Conservation (phyloP, 1,284 basidiomycete genomes). For the Ceratobasidium sp. region DNA sequence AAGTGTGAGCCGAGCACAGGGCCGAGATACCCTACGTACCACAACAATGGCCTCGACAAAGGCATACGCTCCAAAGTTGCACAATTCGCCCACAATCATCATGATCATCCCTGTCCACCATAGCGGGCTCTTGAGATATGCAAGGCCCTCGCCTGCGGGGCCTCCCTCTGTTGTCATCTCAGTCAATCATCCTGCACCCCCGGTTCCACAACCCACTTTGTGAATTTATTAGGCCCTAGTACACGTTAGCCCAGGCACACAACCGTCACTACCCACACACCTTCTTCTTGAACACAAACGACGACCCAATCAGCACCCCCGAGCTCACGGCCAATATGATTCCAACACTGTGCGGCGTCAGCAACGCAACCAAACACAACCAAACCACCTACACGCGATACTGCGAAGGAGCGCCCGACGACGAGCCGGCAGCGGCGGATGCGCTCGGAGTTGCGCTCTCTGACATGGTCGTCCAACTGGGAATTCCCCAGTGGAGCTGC, state of each 20-base stretch:
- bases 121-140: slow-evolving; percentile 63
- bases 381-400: slow-evolving; percentile 16
- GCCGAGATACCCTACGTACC: too few species aligned
- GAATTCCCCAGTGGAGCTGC: too few species aligned
- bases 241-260: neutral
- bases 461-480: neutral
- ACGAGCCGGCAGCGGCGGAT: neutral
- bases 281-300: slow-evolving; percentile 69
- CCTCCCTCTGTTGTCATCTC: slow-evolving; percentile 55
- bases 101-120: slow-evolving; percentile 63
- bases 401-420: neutral
- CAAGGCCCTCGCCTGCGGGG: slow-evolving; percentile 66
- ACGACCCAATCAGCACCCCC: slow-evolving; percentile 66
- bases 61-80: slow-evolving; percentile 52
- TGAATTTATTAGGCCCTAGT: slow-evolving; percentile 37
- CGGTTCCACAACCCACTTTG: slow-evolving; percentile 36
- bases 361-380: too few species aligned
- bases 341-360: slow-evolving; percentile 47
- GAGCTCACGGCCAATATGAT: slow-evolving; percentile 62
- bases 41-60: slow-evolving; percentile 62
- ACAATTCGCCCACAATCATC: slow-evolving; percentile 56
- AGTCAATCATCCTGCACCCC: slow-evolving; percentile 4
- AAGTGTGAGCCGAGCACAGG: too few species aligned
- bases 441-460: neutral
- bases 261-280: neutral